Conservation (phyloP, 495 filamentous ascomycete genomes). For the Xylaria sp. region DNA sequence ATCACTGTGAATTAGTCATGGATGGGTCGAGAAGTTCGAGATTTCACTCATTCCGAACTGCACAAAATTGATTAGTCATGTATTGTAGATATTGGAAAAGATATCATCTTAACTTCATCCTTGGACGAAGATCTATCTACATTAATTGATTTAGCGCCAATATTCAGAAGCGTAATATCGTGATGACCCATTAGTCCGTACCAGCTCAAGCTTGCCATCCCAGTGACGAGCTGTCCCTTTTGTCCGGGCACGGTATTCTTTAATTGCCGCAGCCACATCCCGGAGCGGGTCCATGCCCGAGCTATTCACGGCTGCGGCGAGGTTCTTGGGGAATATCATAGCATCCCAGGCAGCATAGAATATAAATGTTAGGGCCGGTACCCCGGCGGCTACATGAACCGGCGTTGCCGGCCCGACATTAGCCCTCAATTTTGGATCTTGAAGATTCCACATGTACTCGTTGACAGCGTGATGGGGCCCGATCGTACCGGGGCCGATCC, state of each 20-base stretch:
- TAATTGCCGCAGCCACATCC: slow-evolving; percentile 50
- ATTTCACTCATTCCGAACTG: neutral
- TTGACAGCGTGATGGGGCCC: slow-evolving; percentile 40
- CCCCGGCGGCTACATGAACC: slow-evolving; percentile 49
- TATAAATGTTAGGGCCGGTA: slow-evolving; percentile 44
- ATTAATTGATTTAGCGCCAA: slow-evolving; percentile 32
- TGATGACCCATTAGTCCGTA: slow-evolving; percentile 20
- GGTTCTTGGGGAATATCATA: slow-evolving; percentile 37
- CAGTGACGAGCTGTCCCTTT: slow-evolving; percentile 38
- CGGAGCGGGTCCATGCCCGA: slow-evolving; percentile 35
- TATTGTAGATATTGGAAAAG: slow-evolving; percentile 7
- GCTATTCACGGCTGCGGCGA: slow-evolving; percentile 34
- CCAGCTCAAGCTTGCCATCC: slow-evolving; percentile 40
- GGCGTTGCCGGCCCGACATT: slow-evolving; percentile 47
- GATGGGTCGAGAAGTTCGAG: neutral
- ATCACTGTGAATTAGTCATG: slow-evolving; percentile 31
- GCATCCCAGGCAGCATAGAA: slow-evolving; percentile 52
- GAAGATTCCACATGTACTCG: slow-evolving; percentile 49
- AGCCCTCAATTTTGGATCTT: slow-evolving; percentile 34
- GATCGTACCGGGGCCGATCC: slow-evolving; percentile 43
- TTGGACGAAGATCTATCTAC: neutral
- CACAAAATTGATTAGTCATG: neutral
- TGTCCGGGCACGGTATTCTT: slow-evolving; percentile 43
- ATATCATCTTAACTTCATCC: slow-evolving; percentile 3
- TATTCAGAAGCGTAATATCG: slow-evolving; percentile 32